Conservation (phyloP, 805 yeast species). For the Candida xiaguanensis region DNA sequence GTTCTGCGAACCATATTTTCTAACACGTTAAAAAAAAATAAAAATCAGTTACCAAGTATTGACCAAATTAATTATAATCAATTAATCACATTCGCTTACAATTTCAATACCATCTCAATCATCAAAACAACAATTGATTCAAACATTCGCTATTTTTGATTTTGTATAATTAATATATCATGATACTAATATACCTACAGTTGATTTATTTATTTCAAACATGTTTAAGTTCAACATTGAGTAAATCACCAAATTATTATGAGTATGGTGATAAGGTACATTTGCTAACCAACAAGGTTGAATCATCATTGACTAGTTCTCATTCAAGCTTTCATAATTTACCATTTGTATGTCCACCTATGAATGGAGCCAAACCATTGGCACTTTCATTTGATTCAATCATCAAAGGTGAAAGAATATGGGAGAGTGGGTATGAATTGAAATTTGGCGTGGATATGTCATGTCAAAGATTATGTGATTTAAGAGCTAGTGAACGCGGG, state of each 20-base stretch:
- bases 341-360: conserved; percentile 76
- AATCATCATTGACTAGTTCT: conserved; percentile 70
- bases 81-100: too few species aligned
- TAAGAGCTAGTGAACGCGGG: conserved; percentile 50
- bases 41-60: not conserved
- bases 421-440: conserved; percentile 70
- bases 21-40: not conserved
- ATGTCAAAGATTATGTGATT: conserved; percentile 67
- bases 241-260: conserved; percentile 38
- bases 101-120: too few species aligned
- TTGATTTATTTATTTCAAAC: conserved; percentile 1
- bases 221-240: conserved; percentile 15
- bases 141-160: not conserved
- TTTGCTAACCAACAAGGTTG: conserved; percentile 70
- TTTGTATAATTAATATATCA: not conserved
- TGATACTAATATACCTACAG: conserved; percentile 2
- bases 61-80: not conserved
- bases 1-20: not conserved
- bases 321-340: conserved; percentile 76
- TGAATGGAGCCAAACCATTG: conserved; percentile 49
- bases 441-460: conserved; percentile 59
- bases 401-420: conserved; percentile 73
- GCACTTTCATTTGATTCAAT: conserved; percentile 74
- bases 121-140: too few species aligned
- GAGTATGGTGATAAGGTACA: conserved; percentile 59